Evolutionary conservation across 208 protist genomes (phyloP).

Genomic region (Leishmania major): DNA sequence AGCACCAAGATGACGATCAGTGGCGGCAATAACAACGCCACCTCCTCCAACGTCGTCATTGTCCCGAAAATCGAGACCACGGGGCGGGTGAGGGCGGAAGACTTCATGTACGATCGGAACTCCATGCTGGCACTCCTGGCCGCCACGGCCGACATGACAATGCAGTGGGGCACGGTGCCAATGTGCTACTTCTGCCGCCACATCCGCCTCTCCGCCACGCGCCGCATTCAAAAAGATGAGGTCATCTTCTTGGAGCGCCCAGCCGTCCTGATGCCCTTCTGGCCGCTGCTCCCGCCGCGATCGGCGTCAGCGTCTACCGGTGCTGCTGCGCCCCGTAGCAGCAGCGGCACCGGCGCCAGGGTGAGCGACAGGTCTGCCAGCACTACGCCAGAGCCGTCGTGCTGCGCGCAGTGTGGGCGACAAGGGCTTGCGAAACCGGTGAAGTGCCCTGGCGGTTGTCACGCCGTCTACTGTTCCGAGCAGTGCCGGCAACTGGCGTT

Average conservation of each 20-base stretch:
- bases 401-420: slow-evolving; percentile 19
- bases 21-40: background rate
- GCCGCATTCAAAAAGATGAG: slow-evolving; percentile 20
- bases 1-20: background rate
- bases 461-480: slow-evolving; percentile 43
- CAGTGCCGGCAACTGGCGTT: slow-evolving; percentile 40
- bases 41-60: background rate
- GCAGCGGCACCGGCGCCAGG: background rate
- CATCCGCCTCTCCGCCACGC: slow-evolving; percentile 38
- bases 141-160: slow-evolving; percentile 20
- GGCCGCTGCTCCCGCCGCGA: slow-evolving; percentile 16
- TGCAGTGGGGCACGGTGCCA: slow-evolving; percentile 22
- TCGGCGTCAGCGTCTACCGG: background rate
- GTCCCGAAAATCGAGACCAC: background rate
- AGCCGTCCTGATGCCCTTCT: slow-evolving; percentile 24
- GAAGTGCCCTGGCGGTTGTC: slow-evolving; percentile 33
- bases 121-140: slow-evolving; percentile 29
- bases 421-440: slow-evolving; percentile 8
- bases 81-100: slow-evolving; percentile 13
- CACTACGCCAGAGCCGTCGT: background rate
- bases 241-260: slow-evolving; percentile 27
- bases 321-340: background rate
- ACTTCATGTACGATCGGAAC: slow-evolving; percentile 36
- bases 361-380: slow-evolving; percentile 2
- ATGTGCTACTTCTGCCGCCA: slow-evolving; percentile 35